These are phyloP conservation scores for Fusarium miscanthi DNA, from an alignment of 2,329 filamentous ascomycete genomes.

Conservation along the genomic window DNA sequence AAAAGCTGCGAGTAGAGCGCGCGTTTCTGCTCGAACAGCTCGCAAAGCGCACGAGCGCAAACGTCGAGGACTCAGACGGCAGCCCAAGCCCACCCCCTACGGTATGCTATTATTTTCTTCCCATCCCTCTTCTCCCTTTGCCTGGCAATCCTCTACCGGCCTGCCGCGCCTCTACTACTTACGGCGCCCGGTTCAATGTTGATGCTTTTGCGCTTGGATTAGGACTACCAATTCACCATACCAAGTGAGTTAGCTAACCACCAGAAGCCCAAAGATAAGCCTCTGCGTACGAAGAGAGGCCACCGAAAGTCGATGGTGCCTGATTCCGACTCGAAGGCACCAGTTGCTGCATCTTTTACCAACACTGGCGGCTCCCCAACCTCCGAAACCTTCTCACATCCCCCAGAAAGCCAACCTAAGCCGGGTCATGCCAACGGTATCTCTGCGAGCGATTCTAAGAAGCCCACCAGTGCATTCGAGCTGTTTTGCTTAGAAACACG, in stretches of 20 bases:
- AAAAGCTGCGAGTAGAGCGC: slow-evolving; percentile 90
- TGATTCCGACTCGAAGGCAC: slow-evolving; percentile 56
- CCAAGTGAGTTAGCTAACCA: slow-evolving; percentile 51
- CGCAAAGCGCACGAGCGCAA: slow-evolving; percentile 77
- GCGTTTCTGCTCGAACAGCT: slow-evolving; percentile 80
- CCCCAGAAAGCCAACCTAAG: slow-evolving; percentile 47
- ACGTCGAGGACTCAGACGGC: slow-evolving; percentile 81
- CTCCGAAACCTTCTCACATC: slow-evolving; percentile 59
- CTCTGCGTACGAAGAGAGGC: slow-evolving; percentile 77
- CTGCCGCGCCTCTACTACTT: slow-evolving; percentile 31
- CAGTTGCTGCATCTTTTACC: slow-evolving; percentile 56
- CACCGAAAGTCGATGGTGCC: slow-evolving; percentile 70
- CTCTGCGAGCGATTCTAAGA: slow-evolving; percentile 54
- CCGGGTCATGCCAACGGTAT: slow-evolving; percentile 54
- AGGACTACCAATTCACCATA: slow-evolving; percentile 49
- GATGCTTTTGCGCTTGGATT: slow-evolving; percentile 50
- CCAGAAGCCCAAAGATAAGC: slow-evolving; percentile 79
- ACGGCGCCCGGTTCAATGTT: slow-evolving; percentile 46
- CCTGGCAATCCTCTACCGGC: slow-evolving; percentile 33
- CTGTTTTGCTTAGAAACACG: slow-evolving; percentile 65
- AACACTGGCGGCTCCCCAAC: slow-evolving; percentile 61
- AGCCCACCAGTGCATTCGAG: slow-evolving; percentile 63
- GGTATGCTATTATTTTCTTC: slow-evolving; percentile 58
- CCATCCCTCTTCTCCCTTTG: slow-evolving; percentile 3
- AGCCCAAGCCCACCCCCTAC: slow-evolving; percentile 84